Evolutionary conservation across 176 grass and related monocot genomes (phyloP).

Genomic region (Oryza meyeriana): DNA sequence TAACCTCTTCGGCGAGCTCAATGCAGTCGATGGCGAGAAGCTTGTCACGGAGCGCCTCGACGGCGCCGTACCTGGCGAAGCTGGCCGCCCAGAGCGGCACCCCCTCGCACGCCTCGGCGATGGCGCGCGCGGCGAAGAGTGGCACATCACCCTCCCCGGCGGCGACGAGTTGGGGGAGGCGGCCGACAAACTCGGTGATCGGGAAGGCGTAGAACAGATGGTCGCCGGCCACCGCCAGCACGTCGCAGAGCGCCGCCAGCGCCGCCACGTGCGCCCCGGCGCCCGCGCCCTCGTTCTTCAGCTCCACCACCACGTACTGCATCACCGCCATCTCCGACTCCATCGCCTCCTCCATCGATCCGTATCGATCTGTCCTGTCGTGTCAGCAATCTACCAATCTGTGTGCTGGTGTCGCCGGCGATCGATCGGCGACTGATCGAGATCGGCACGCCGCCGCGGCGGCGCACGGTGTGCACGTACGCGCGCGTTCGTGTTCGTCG

Average conservation of each 20-base stretch:
- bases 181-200: background rate
- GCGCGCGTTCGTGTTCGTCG: no score
- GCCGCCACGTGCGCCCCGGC: background rate
- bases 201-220: background rate
- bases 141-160: slow-evolving; percentile 27
- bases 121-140: slow-evolving; percentile 40
- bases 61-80: slow-evolving; percentile 18
- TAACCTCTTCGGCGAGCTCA: slow-evolving; percentile 57
- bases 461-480: no score
- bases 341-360: background rate
- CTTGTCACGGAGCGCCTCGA: slow-evolving; percentile 41
- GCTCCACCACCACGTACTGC: background rate
- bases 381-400: no score
- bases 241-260: slow-evolving; percentile 32
- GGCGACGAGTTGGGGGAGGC: slow-evolving; percentile 25
- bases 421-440: no score
- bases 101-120: slow-evolving; percentile 33
- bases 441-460: no score
- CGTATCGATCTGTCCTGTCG: no score
- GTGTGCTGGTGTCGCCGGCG: no score
- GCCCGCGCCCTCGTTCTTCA: background rate
- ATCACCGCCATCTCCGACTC: background rate
- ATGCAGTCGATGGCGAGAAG: slow-evolving; percentile 40
- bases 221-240: background rate
- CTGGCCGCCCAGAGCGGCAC: background rate